Evolutionary conservation across 2,329 filamentous ascomycete genomes (phyloP).

Genomic region (Bipolaris gigantea): DNA sequence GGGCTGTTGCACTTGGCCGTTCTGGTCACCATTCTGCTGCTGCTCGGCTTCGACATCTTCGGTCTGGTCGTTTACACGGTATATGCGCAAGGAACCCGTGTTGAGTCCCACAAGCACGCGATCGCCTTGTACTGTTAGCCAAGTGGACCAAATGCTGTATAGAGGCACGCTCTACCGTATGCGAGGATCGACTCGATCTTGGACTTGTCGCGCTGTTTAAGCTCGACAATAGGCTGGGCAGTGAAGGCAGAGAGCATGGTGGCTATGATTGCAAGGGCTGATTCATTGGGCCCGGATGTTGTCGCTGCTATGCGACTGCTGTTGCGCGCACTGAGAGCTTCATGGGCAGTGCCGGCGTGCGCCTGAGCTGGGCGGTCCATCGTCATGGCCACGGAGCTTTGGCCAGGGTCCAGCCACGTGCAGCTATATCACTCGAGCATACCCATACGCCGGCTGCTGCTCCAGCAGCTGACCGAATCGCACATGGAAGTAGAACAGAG

Average conservation of each 20-base stretch:
- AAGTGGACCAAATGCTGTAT: not conserved
- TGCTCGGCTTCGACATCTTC: conserved; percentile 46
- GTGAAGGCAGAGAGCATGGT: conserved; percentile 95
- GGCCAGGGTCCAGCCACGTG: conserved; percentile 22
- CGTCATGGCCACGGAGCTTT: conserved; percentile 31
- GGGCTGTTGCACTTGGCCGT: conserved; percentile 48
- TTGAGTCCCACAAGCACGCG: conserved; percentile 89
- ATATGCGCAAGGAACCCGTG: conserved; percentile 84
- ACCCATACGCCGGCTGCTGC: not conserved
- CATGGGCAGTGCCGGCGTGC: conserved; percentile 18
- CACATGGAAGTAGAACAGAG: not conserved
- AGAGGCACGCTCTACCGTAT: conserved; percentile 62
- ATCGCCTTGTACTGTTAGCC: conserved; percentile 63
- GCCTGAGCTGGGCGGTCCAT: conserved; percentile 18
- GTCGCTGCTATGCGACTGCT: conserved; percentile 24
- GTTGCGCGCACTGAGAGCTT: conserved; percentile 22
- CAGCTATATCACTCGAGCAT: conserved; percentile 3
- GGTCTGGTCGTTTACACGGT: conserved; percentile 76
- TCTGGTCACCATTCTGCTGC: conserved; percentile 32
- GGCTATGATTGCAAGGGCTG: conserved; percentile 3
- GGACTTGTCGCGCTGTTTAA: conserved; percentile 91
- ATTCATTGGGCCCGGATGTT: conserved; percentile 18
- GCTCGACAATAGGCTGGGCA: conserved; percentile 94
- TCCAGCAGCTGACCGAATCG: not conserved
- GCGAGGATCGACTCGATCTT: conserved; percentile 95